phyloP scores from a whole-genome alignment of 805 yeast species.

The Sugiyamaella valdiviana region DNA sequence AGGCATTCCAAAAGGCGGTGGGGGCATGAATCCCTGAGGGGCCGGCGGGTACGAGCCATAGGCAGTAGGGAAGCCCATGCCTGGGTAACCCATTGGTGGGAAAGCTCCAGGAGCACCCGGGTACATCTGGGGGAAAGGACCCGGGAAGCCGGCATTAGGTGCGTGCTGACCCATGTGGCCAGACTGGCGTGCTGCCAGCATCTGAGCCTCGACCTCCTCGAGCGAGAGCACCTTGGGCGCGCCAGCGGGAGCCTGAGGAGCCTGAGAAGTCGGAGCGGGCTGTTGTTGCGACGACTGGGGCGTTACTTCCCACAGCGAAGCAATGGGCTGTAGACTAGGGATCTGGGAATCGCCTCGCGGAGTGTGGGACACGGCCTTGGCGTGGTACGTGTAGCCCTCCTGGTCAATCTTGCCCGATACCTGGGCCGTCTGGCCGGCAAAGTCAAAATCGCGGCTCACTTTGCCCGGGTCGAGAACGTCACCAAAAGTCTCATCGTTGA shows the following conservation, averaged over 20 bases:
- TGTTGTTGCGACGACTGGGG: constrained; percentile 5
- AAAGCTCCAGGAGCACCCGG: not conserved
- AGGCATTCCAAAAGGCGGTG: constrained; percentile 9
- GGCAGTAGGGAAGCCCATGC: constrained; percentile 13
- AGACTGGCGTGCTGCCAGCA: constrained; percentile 41
- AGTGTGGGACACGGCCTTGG: constrained; percentile 32
- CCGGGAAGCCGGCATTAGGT: constrained; percentile 21
- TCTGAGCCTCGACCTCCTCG: constrained; percentile 80
- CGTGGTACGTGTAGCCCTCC: constrained; percentile 29
- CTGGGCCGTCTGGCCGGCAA: constrained; percentile 39
- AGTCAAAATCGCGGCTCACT: constrained; percentile 60
- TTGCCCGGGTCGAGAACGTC: constrained; percentile 33
- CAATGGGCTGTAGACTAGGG: constrained; percentile 55
- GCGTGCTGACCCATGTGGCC: constrained; percentile 29
- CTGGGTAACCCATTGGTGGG: constrained; percentile 6
- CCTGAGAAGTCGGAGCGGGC: not conserved
- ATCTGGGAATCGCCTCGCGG: constrained; percentile 14
- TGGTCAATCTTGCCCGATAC: constrained; percentile 27
- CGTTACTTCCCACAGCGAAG: constrained; percentile 55
- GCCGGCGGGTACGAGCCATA: constrained; percentile 2
- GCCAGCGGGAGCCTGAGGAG: constrained; percentile 17
- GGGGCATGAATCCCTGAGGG: constrained; percentile 8
- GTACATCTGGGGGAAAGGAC: constrained; percentile 4
- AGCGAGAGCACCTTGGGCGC: constrained; percentile 54
- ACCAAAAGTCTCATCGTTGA: constrained; percentile 78